Conservation (phyloP, 306 rosid species). For the Rosa chinensis region DNA sequence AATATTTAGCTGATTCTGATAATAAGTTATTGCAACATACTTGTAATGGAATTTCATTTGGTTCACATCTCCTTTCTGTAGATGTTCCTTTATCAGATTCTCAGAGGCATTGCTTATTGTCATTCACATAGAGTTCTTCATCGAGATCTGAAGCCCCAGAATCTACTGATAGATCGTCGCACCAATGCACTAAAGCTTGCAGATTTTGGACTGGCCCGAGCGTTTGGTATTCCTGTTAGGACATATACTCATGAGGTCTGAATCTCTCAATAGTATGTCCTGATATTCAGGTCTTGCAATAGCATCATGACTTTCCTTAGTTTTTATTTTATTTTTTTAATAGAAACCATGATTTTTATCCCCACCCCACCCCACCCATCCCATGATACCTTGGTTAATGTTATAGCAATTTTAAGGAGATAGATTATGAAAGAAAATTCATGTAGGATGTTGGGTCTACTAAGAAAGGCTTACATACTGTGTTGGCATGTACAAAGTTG, state of each 20-base stretch:
- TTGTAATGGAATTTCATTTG: constrained; percentile 26
- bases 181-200: constrained; percentile 85
- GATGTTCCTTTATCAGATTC: constrained; percentile 97
- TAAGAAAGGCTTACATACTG: too few relatives aligned
- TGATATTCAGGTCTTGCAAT: not conserved
- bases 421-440: not conserved
- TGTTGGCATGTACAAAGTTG: too few relatives aligned
- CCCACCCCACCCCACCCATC: too few relatives aligned
- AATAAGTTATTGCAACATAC: constrained; percentile 7
- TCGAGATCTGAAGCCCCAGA: constrained; percentile 96
- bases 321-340: too few relatives aligned
- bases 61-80: constrained; percentile 43
- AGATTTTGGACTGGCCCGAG: constrained; percentile 97
- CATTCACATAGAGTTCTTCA: constrained; percentile 96
- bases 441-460: not conserved
- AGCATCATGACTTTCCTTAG: not conserved
- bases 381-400: not conserved
- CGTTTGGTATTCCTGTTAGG: constrained; percentile 97
- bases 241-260: constrained; percentile 94
- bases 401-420: not conserved
- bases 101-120: constrained; percentile 97
- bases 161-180: constrained; percentile 87
- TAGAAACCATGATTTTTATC: too few relatives aligned
- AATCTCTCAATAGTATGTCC: not conserved
- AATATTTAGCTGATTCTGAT: constrained; percentile 10